A percentile compares a stretch with the other conserved stretches of the same genome.
Evolutionary conservation across 2,329 filamentous ascomycete genomes (phyloP).

Genomic region (Myriosclerotinia curreyana): DNA sequence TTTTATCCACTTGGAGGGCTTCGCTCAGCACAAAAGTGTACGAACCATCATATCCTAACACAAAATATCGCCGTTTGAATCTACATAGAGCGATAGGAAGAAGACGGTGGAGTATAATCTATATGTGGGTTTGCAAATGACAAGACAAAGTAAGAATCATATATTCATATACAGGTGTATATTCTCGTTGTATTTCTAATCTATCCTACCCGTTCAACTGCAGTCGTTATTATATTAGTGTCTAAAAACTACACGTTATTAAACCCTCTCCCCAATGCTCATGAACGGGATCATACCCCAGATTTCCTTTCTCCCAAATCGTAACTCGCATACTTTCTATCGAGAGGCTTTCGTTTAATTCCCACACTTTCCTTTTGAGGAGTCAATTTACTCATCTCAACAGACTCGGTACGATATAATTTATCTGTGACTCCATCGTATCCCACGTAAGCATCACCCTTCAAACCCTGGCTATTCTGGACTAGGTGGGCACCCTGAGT

Average conservation of each 20-base stretch:
- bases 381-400: neutral
- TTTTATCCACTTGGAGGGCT: too few relatives aligned
- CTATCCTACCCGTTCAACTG: neutral
- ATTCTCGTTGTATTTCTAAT: neutral
- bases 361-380: neutral
- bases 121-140: neutral
- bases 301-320: conserved; percentile 1
- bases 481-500: too few relatives aligned
- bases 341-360: neutral
- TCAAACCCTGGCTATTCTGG: neutral
- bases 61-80: too few relatives aligned
- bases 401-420: neutral
- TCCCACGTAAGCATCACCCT: neutral
- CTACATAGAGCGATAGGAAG: too few relatives aligned
- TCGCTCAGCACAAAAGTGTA: too few relatives aligned
- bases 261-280: neutral
- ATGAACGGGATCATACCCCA: neutral
- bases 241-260: neutral
- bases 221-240: neutral
- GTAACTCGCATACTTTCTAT: neutral
- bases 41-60: too few relatives aligned
- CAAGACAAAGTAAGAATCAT: neutral
- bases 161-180: neutral
- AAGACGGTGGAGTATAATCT: too few relatives aligned
- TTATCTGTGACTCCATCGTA: neutral